Percentiles rank a stretch among this genome's conserved stretches.
phyloP scores from a whole-genome alignment of 352 stramenopile species.

The Phytophthora crassamura region DNA sequence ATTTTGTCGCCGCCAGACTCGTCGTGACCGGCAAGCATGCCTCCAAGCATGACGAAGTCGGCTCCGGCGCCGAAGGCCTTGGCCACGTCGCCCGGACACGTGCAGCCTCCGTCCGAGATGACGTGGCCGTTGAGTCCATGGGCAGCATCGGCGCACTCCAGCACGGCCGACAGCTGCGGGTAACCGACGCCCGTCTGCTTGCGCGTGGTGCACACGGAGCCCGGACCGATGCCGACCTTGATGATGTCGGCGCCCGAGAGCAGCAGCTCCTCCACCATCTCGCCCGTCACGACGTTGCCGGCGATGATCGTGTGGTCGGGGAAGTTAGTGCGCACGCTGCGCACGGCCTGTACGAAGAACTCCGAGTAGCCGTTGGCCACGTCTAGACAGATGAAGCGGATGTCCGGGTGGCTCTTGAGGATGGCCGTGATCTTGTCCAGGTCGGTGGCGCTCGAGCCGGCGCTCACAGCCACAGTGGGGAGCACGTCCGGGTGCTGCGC shows the following conservation, averaged over 20 bases:
- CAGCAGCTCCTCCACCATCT: constrained; percentile 94
- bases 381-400: constrained; percentile 91
- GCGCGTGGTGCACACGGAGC: constrained; percentile 92
- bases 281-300: constrained; percentile 92
- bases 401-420: constrained; percentile 59
- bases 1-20: constrained; percentile 90
- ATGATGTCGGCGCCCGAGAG: constrained; percentile 93
- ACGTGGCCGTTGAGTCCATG: constrained; percentile 91
- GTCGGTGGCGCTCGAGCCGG: constrained; percentile 76
- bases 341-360: constrained; percentile 85
- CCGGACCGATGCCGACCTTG: constrained; percentile 94
- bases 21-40: constrained; percentile 93
- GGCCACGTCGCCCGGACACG: constrained; percentile 88
- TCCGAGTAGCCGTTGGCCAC: constrained; percentile 92
- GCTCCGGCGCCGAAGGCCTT: constrained; percentile 93
- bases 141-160: constrained; percentile 92
- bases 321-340: constrained; percentile 58
- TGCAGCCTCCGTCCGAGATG: constrained; percentile 91
- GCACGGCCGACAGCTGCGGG: constrained; percentile 89
- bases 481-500: constrained; percentile 59
- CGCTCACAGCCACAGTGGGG: constrained; percentile 78
- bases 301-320: constrained; percentile 91
- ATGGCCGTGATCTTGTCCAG: constrained; percentile 74
- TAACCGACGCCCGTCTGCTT: constrained; percentile 94
- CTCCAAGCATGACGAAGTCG: constrained; percentile 94